phyloP scores from a whole-genome alignment of 2,329 filamentous ascomycete genomes.

The Curvularia sp. region DNA sequence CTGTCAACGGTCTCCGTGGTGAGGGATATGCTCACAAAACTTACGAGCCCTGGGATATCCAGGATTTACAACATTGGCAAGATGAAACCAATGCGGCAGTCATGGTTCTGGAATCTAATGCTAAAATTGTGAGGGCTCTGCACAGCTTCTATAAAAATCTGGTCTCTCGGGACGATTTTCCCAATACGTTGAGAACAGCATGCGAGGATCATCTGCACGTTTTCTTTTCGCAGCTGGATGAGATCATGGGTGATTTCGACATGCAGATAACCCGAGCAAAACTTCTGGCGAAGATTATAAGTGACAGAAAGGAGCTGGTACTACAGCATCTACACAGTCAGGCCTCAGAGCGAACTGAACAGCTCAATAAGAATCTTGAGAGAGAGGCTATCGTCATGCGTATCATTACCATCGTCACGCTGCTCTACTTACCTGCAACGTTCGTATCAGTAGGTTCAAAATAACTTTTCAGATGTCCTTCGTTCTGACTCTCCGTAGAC shows the following conservation, averaged over 20 bases:
- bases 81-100: constrained; percentile 50
- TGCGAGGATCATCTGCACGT: constrained; percentile 20
- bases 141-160: constrained; percentile 30
- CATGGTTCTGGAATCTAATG: constrained; percentile 51
- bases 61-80: constrained; percentile 46
- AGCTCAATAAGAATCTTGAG: constrained; percentile 32
- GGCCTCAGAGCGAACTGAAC: constrained; percentile 30
- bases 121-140: constrained; percentile 44
- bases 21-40: constrained; percentile 20
- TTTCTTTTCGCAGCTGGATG: constrained; percentile 38
- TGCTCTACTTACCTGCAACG: constrained; percentile 38
- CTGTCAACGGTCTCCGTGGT: constrained; percentile 23
- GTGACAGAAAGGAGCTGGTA: constrained; percentile 47
- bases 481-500: constrained; percentile 32
- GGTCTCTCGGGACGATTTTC: constrained; percentile 25
- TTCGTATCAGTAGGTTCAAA: constrained; percentile 36
- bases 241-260: constrained; percentile 48
- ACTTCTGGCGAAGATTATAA: constrained; percentile 46
- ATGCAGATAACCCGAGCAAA: constrained; percentile 50
- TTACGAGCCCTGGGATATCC: constrained; percentile 39
- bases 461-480: too few species aligned
- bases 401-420: constrained; percentile 36
- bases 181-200: constrained; percentile 11
- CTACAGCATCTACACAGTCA: constrained; percentile 38
- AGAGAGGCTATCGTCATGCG: constrained; percentile 38